Evolutionary conservation across 2,329 filamentous ascomycete genomes (phyloP), one percentile per base, ranked within the genome.

Genomic region (Blastomyces parvus): DNA sequence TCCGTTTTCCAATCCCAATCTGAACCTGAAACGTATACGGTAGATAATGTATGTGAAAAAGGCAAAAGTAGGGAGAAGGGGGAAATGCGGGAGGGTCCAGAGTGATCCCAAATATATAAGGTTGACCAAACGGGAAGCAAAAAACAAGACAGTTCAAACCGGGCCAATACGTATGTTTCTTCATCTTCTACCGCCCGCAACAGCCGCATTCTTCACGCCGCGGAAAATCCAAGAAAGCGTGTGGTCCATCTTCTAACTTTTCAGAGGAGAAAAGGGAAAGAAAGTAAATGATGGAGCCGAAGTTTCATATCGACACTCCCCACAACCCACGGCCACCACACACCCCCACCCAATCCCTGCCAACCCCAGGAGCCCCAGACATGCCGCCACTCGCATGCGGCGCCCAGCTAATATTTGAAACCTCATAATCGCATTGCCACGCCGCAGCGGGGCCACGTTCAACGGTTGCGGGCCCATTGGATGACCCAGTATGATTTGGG

Each of bases 321-420:
- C 78, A 80, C 42, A 80, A 70, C 5, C 77, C 77, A 62, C 76
- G 72, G 36, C 78, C 78, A 30, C 77, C 77, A 64, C 77, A 79
- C 25, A 80, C 77, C 6, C 78, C 78, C 42, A 80, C 69, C 76
- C 76, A 78, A 66, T 77, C 74, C 14, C 74, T 74, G 6, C 74
- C 73, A 13, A 73, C 69, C 17, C 73, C 70, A 11, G 73, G 73
- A 8, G 73, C 69, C 19, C 73, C 70, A 13, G 73, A 70, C 7
- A 71, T 67, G 50, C 72, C 75, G 40, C 75, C 71, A n/a, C 74
- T 72, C 8, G 72, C 72, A 55, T 75, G 72, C 14, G 78, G 78
- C 9, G 78, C 78, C 78, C 78, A 80, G 64, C 76, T 79, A 62
- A 80, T 72, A 66, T 80, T 80, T 30, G 77, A 76, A 6, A 80